Conservation (phyloP, 2,329 filamentous ascomycete genomes). For the Calonectria pseudoturangicola region DNA sequence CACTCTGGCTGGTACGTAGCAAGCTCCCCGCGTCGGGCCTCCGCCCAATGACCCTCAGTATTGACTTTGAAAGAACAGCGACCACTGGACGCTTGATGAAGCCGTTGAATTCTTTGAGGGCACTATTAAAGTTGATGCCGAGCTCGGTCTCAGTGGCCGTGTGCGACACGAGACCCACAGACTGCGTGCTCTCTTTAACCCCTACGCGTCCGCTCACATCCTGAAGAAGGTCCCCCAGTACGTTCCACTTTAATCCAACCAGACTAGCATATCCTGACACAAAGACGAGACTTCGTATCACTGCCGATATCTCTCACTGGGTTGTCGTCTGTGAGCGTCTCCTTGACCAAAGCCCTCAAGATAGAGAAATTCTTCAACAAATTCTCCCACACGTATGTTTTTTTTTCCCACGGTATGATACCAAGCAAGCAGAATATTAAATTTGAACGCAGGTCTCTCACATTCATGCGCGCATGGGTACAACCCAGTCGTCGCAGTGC, state of each 20-base stretch:
- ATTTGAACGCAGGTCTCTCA: slow-evolving; percentile 44
- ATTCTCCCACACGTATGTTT: slow-evolving; percentile 57
- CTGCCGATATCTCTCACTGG: slow-evolving; percentile 54
- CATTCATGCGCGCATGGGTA: slow-evolving; percentile 60
- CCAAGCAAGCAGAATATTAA: neutral
- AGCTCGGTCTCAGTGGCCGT: slow-evolving; percentile 55
- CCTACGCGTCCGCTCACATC: slow-evolving; percentile 54
- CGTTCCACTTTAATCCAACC: neutral
- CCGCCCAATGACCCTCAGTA: neutral
- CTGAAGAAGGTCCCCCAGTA: slow-evolving; percentile 57
- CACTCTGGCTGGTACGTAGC: slow-evolving; percentile 33
- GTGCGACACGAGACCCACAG: slow-evolving; percentile 56
- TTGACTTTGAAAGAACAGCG: slow-evolving; percentile 46
- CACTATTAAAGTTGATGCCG: slow-evolving; percentile 56
- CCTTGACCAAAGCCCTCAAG: slow-evolving; percentile 46
- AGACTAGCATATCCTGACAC: neutral
- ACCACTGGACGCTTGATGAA: slow-evolving; percentile 57
- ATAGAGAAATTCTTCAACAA: slow-evolving; percentile 43
- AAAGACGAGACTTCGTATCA: slow-evolving; percentile 47
- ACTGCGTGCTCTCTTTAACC: slow-evolving; percentile 46
- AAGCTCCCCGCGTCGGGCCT: fast-evolving
- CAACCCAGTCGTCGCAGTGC: slow-evolving; percentile 61
- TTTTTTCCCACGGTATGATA: neutral
- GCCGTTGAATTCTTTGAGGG: slow-evolving; percentile 58
- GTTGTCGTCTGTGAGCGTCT: slow-evolving; percentile 51